These are phyloP conservation scores for Solanum pennellii DNA, from an alignment of 257 asterid species.

Conservation along the genomic window DNA sequence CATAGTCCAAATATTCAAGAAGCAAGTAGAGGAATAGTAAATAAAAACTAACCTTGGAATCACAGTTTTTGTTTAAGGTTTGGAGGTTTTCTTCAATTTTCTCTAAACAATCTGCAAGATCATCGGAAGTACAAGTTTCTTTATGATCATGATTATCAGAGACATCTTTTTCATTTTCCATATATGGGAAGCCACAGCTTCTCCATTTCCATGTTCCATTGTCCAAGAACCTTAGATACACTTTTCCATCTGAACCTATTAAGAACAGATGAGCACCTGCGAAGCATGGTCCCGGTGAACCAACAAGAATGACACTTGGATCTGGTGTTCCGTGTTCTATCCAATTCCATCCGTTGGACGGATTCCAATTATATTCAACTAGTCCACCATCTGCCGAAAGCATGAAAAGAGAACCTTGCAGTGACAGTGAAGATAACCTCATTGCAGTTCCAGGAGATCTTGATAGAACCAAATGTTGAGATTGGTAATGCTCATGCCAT, in stretches of 20 bases:
- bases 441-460: slow-evolving; percentile 56
- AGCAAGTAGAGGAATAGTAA: not conserved
- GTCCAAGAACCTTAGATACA: slow-evolving; percentile 53
- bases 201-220: slow-evolving; percentile 72
- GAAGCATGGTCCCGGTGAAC: slow-evolving; percentile 91
- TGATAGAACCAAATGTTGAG: slow-evolving; percentile 66
- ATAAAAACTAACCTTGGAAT: slow-evolving; percentile 43
- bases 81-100: slow-evolving; percentile 15
- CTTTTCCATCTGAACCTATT: slow-evolving; percentile 68
- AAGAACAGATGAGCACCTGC: slow-evolving; percentile 41
- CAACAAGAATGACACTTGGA: slow-evolving; percentile 40
- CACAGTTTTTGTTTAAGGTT: slow-evolving; percentile 25
- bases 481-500: slow-evolving; percentile 83
- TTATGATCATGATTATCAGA: not conserved
- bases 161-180: not conserved
- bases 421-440: slow-evolving; percentile 28
- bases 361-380: slow-evolving; percentile 64
- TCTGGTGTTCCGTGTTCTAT: slow-evolving; percentile 74
- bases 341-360: slow-evolving; percentile 72
- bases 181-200: slow-evolving; percentile 43
- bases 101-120: slow-evolving; percentile 12
- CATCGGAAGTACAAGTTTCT: slow-evolving; percentile 17
- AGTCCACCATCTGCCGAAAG: slow-evolving; percentile 58
- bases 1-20: not conserved
- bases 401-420: slow-evolving; percentile 74